Evolutionary conservation across 352 stramenopile genomes (phyloP), one percentile per base, ranked within the genome.

Genomic region (Phytophthora idaei): DNA sequence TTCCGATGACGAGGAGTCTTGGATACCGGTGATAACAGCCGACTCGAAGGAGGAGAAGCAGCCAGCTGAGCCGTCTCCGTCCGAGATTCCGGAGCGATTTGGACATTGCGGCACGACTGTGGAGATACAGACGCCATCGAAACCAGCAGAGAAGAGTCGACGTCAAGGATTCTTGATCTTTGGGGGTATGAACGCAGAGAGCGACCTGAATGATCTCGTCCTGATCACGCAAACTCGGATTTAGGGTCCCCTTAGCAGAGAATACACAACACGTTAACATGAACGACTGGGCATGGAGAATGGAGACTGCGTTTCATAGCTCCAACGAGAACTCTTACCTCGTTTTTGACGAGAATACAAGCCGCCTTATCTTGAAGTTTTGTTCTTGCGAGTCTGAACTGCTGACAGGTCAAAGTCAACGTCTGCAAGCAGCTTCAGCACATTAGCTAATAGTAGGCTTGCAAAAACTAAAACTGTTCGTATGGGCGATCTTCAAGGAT

Each of bases 111-210:
- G 67, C 0, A 68, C 71, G 25, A 57, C 60, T 10, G 65, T 85
- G 6, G 31, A 44, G 7, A 37, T 74, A 7, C 12, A 63, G 9
- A 15, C 39, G 4, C 14, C 45, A 8, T 51, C 15, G 1, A 29
- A 21, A 36, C 1, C 9, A 34, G 46, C 12, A 15, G 39, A 61
- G 2, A 75, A 75, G 51, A 53, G 9, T 10, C 14, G 27, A 49
- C 37, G n/a, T 9, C 21, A 74, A 56, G 69, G 60, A 8, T 45
- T 90, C 51, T 57, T 90, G 7, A 54, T 90, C 15, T 88, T 90
- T 57, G 81, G 81, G 28, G 81, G 81, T 2, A 88, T 90, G 75
- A 79, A 81, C 52, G 77, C 75, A 21, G 68, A 77, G 44, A 66
- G 39, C 29, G 81, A 87, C 52, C 51, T 87, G 70, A 71, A 80